phyloP scores from a whole-genome alignment of 2,329 filamentous ascomycete species.

The Colletotrichum gloeosporioides region DNA sequence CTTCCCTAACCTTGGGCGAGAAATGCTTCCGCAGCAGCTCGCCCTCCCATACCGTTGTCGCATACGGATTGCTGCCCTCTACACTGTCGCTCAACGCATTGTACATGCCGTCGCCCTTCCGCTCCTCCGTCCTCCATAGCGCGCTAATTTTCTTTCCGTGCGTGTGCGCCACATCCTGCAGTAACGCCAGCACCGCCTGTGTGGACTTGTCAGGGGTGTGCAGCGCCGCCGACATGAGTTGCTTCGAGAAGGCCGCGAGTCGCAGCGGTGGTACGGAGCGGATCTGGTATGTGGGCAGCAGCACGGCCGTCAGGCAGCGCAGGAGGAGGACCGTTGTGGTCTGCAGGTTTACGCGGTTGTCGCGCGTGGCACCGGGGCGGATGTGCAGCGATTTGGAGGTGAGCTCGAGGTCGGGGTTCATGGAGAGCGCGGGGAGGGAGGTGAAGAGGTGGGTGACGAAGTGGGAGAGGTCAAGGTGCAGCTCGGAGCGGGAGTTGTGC shows the following conservation, averaged over 20 bases:
- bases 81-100: slow-evolving; percentile 75
- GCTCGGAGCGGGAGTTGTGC: slow-evolving; percentile 78
- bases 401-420: slow-evolving; percentile 87
- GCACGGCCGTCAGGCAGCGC: slow-evolving; percentile 80
- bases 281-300: slow-evolving; percentile 77
- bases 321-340: slow-evolving; percentile 93
- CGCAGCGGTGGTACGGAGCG: slow-evolving; percentile 80
- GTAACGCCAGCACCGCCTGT: slow-evolving; percentile 77
- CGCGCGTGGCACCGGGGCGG: slow-evolving; percentile 46
- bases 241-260: slow-evolving; percentile 92
- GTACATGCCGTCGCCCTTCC: slow-evolving; percentile 88
- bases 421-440: slow-evolving; percentile 77
- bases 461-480: slow-evolving; percentile 92
- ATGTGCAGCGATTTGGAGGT: slow-evolving; percentile 74
- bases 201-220: slow-evolving; percentile 91
- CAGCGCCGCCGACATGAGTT: slow-evolving; percentile 80
- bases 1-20: slow-evolving; percentile 83
- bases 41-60: slow-evolving; percentile 90
- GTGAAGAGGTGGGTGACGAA: slow-evolving; percentile 95
- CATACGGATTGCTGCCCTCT: slow-evolving; percentile 89
- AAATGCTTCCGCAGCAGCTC: slow-evolving; percentile 87
- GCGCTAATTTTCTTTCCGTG: slow-evolving; percentile 83
- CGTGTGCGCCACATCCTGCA: slow-evolving; percentile 79
- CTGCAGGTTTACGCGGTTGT: slow-evolving; percentile 79
- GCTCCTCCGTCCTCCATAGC: slow-evolving; percentile 95